These are phyloP conservation scores for Neofusicoccum laricinum DNA, from an alignment of 2,329 filamentous ascomycete species.

Conservation along the genomic window DNA sequence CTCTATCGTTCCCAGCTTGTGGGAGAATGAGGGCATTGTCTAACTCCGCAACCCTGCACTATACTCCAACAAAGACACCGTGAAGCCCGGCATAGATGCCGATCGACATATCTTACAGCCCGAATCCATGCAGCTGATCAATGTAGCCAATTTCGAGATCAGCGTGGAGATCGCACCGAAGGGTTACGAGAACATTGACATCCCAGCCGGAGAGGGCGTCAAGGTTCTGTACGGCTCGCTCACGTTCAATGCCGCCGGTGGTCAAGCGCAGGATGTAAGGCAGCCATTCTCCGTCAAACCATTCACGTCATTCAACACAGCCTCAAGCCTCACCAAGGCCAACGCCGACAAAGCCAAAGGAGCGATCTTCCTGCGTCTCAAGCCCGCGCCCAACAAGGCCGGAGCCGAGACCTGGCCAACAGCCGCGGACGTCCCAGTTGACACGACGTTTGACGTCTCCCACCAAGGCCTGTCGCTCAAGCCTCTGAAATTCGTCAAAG, in stretches of 20 bases:
- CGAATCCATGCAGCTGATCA: background rate
- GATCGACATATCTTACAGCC: background rate
- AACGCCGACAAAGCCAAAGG: background rate
- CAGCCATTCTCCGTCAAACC: background rate
- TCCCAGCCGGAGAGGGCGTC: background rate
- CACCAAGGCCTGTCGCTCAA: background rate
- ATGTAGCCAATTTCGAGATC: background rate
- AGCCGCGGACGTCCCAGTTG: background rate
- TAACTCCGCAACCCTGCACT: background rate
- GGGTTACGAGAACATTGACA: background rate
- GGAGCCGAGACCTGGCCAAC: background rate
- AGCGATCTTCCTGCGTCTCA: background rate
- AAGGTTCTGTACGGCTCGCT: background rate
- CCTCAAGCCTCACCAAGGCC: background rate
- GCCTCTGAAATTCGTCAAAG: constrained; percentile 3
- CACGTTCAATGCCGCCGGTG: background rate
- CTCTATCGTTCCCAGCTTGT: background rate
- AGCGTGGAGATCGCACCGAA: background rate
- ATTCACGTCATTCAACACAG: background rate
- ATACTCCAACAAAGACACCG: background rate
- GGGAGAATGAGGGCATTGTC: background rate
- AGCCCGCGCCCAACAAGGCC: background rate
- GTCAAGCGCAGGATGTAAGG: background rate
- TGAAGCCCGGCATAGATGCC: background rate
- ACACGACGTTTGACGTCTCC: background rate